These are phyloP conservation scores for Exophiala phaeomuriformis DNA, from an alignment of 2,329 filamentous ascomycete genomes.

Conservation along the genomic window DNA sequence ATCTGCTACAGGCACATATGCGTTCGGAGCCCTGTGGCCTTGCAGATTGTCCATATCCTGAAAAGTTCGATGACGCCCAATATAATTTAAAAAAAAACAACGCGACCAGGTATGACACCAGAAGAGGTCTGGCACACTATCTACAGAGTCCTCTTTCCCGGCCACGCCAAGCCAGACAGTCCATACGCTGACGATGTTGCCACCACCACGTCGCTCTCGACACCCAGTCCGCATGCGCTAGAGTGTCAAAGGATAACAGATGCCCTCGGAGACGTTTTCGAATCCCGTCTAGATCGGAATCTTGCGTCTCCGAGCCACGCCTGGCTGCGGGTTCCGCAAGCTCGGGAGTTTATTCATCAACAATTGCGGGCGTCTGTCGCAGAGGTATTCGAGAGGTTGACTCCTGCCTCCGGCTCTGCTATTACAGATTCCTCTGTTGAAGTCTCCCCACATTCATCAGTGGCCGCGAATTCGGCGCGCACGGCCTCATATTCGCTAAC, in stretches of 20 bases:
- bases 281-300: conserved; percentile 20
- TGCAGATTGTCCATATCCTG: conserved; percentile 23
- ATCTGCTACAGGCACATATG: conserved; percentile 17
- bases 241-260: conserved; percentile 13
- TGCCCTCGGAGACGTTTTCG: conserved; percentile 13
- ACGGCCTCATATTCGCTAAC: conserved; percentile 15
- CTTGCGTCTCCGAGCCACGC: conserved; percentile 8
- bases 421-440: conserved; percentile 8
- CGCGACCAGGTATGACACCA: conserved; percentile 17
- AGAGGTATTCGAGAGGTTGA: conserved; percentile 13
- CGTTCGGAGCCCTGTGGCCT: conserved; percentile 11
- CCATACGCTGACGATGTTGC: conserved; percentile 22
- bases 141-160: conserved; percentile 24
- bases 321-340: conserved; percentile 13
- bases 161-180: conserved; percentile 15
- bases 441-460: conserved; percentile 9
- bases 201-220: not conserved
- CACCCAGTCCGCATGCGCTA: conserved; percentile 1
- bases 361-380: conserved; percentile 15
- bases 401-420: conserved; percentile 7
- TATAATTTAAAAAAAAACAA: too few relatives aligned
- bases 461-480: conserved; percentile 7
- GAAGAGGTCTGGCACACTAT: conserved; percentile 26
- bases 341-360: conserved; percentile 16
- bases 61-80: conserved; percentile 24